These are phyloP conservation scores for Combretum micranthum DNA, from an alignment of 345 rosid genomes.

Conservation along the genomic window DNA sequence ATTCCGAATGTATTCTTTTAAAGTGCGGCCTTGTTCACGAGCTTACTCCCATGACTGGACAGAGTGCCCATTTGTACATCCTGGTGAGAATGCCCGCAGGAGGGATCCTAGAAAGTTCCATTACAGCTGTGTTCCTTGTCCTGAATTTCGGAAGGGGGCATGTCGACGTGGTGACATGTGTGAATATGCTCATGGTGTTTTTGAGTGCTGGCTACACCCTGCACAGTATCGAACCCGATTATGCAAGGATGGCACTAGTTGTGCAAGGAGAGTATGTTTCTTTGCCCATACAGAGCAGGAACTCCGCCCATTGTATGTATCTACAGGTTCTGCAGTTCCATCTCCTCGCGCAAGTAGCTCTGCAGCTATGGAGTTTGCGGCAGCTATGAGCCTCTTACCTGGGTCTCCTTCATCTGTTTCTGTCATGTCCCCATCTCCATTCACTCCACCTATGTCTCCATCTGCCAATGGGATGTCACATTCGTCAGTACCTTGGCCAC, in stretches of 20 bases:
- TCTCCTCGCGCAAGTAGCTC: slow-evolving; percentile 76
- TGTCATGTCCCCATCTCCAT: slow-evolving; percentile 77
- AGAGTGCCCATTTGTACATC: slow-evolving; percentile 96
- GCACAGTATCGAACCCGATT: slow-evolving; percentile 91
- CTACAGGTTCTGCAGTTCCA: slow-evolving; percentile 88
- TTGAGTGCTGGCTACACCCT: slow-evolving; percentile 98
- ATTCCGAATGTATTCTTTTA: slow-evolving; percentile 93
- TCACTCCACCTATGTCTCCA: slow-evolving; percentile 85
- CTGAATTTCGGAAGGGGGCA: slow-evolving; percentile 90
- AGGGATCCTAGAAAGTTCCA: slow-evolving; percentile 96
- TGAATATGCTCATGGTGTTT: slow-evolving; percentile 96
- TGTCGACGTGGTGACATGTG: slow-evolving; percentile 95
- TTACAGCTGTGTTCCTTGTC: slow-evolving; percentile 95
- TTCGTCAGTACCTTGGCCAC: slow-evolving; percentile 71
- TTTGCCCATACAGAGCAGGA: slow-evolving; percentile 92
- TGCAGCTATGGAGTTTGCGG: slow-evolving; percentile 69
- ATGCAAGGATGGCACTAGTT: slow-evolving; percentile 83
- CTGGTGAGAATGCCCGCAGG: slow-evolving; percentile 94
- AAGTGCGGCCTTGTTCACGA: slow-evolving; percentile 90
- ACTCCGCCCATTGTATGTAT: slow-evolving; percentile 76
- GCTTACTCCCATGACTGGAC: slow-evolving; percentile 99
- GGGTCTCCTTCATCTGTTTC: slow-evolving; percentile 77
- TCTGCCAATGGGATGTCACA: slow-evolving; percentile 66
- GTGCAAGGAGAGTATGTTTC: slow-evolving; percentile 89
- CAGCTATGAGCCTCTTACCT: slow-evolving; percentile 67